Evolutionary conservation across 495 filamentous ascomycete species (phyloP).

Genomic region (Podospora conica): DNA sequence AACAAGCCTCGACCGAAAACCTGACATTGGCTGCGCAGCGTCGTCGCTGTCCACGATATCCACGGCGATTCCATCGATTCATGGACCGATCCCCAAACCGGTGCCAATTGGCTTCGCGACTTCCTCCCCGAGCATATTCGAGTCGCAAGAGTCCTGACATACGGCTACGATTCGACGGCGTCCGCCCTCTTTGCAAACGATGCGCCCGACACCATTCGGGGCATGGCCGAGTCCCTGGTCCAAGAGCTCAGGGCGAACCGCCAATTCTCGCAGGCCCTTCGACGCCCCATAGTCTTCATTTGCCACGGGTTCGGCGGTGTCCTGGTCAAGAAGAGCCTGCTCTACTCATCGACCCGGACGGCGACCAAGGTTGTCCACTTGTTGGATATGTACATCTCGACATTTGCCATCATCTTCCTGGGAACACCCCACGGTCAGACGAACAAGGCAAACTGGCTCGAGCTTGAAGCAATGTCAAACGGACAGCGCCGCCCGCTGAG

Average conservation of each 20-base stretch:
- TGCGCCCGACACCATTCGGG: slow-evolving; percentile 5
- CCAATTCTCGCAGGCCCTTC: slow-evolving; percentile 1
- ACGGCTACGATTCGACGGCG: slow-evolving; percentile 7
- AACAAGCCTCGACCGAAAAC: too few relatives aligned
- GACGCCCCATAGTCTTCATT: slow-evolving; percentile 3
- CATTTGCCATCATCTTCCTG: slow-evolving; percentile 11
- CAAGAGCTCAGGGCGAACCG: slow-evolving; percentile 7
- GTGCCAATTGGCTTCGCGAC: slow-evolving; percentile 6
- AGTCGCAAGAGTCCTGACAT: slow-evolving; percentile 2
- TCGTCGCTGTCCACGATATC: slow-evolving; percentile 9
- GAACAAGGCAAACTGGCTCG: slow-evolving; percentile 4
- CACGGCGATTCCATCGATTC: not conserved
- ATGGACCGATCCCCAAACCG: slow-evolving; percentile 4
- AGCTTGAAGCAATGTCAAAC: not conserved
- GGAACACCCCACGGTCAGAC: slow-evolving; percentile 6
- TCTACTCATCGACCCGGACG: slow-evolving; percentile 7
- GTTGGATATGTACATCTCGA: slow-evolving; percentile 10
- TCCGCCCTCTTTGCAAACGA: slow-evolving; percentile 5
- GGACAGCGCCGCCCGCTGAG: not conserved
- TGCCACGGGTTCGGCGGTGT: slow-evolving; percentile 9
- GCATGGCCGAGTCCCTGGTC: slow-evolving; percentile 6
- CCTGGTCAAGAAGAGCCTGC: slow-evolving; percentile 9
- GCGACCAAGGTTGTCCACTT: slow-evolving; percentile 8
- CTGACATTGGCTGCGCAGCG: not conserved
- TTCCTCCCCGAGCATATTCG: slow-evolving; percentile 5